Base-by-base conservation (phyloP, 495 filamentous ascomycete genomes). In the Rostrohypoxylon terebratum region DNA sequence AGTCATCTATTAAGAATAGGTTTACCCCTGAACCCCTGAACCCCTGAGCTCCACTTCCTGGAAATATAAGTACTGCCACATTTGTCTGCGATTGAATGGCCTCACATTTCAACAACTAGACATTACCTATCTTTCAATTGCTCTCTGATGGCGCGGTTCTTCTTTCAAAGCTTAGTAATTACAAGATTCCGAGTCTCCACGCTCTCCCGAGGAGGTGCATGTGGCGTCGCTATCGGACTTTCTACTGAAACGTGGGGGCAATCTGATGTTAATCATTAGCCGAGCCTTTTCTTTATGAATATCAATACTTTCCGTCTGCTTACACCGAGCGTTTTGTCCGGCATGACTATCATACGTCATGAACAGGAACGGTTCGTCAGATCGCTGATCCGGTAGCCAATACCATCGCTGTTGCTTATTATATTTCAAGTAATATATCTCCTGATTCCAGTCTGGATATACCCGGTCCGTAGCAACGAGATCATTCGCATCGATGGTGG, bases 381-480 rank as follows among this genome's bases (percentile, higher is more conserved):
- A 60, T 4, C 33, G 31, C 42, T 60, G 64, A 10, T 67, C 53
- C 3, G 55, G 64, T n/a, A 67, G 11, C 64, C 64, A 67, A 60
- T 67, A 67, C 54, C 64, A 60, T 3, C 33, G 64, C 5, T 67
- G 55, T 1, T 34, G 18, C 16, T 59, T 44, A 16, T 67, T 60
- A 11, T 59, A 33, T 23, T 67, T 67, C 21, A 60, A 48, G 3
- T 59, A 60, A 55, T 67, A 67, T 31, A 67, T 53, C 34, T 67
- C 64, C 23, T 67, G 64, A 18, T 25, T 59, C 64, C 55, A 67
- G 13, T 47, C 40, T 16, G 55, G 64, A 51, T 59, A 67, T 18
- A 67, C 45, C 9, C 64, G 59, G 10, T 67, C 54, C n/a, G 55
- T 67, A 9, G 64, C 64, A 33, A 67, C 21, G 34, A 59, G 64